Base-by-base conservation (phyloP, 192 early-diverging fungal species). In the Pilaira anomala region DNA sequence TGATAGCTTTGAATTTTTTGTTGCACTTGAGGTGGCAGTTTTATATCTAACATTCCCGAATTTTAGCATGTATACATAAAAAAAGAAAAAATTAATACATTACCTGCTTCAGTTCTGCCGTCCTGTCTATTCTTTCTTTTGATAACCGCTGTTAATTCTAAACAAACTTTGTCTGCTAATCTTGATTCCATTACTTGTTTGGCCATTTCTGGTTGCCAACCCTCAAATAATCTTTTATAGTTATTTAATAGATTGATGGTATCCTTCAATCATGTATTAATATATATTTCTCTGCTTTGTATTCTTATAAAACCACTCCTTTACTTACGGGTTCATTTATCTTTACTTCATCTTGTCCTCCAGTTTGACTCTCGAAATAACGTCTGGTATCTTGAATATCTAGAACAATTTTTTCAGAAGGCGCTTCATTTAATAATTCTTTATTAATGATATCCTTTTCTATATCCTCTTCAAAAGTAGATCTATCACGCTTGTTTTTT, bases 301-400 rank as follows among this genome's bases (percentile, higher is more conserved):
- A n/a, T 19, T 29, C 11, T 7, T 19, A 39, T 8, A 41, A 41
- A 2, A n/a, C n/a, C n/a, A n/a, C n/a, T n/a, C n/a, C n/a, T n/a
- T n/a, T 0, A 0, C 21, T 63, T 71, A 71, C 68, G 51, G 64
- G 7, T 42, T 60, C 36, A n/a, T 24, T 18, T 12, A 65, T 21
- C n/a, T 71, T 21, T 11, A 49, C 33, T 21, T 44, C 40, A 53
- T 64, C 52, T 7, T 65, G 40, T 4, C 68, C 69, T 18, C 42
- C 69, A 42, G 72, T 78, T 46, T 86, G 86, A 68, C 84, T 91
- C 51, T 90, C 85, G 73, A 93, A 91, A 60, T 94, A 93, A 13
- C 85, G 75, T 29, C 80, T 62, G 29, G 82, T 79, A 74, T 95
- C 91, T 42, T 85, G 79, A 57, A 95, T 94, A 53, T 89, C 78